These are phyloP conservation scores for Globisporangium radiosum DNA, from an alignment of 352 stramenopile genomes.

Conservation along the genomic window DNA sequence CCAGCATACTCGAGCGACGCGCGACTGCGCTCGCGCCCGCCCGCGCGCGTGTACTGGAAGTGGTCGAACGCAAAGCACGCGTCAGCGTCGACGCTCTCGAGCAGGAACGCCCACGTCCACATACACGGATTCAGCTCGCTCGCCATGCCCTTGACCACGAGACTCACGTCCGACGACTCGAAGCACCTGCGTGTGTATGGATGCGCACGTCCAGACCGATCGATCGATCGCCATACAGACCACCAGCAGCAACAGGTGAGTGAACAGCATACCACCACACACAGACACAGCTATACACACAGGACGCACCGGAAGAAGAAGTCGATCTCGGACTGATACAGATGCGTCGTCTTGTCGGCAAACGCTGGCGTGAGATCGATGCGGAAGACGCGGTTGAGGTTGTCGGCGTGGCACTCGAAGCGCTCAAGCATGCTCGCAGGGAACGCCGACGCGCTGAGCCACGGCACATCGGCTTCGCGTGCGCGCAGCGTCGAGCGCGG, in stretches of 20 bases:
- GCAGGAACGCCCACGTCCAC: constrained; percentile 75
- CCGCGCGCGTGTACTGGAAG: constrained; percentile 56
- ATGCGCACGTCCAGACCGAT: not conserved
- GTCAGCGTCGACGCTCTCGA: constrained; percentile 67
- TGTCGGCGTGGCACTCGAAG: constrained; percentile 47
- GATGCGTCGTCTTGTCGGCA: constrained; percentile 28
- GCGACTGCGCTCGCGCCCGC: constrained; percentile 16
- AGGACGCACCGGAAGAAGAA: constrained; percentile 39
- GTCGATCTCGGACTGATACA: constrained; percentile 60
- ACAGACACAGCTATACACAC: too few relatives aligned
- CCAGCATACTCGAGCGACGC: constrained; percentile 60
- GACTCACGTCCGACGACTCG: constrained; percentile 67
- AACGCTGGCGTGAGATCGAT: constrained; percentile 61
- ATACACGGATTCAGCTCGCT: constrained; percentile 79
- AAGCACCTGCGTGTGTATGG: constrained; percentile 33
- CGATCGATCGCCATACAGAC: too few relatives aligned
- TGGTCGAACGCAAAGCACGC: constrained; percentile 72
- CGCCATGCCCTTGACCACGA: constrained; percentile 75
- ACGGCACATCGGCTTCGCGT: constrained; percentile 38
- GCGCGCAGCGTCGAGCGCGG: not conserved
- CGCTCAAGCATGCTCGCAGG: constrained; percentile 42
- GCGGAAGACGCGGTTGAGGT: constrained; percentile 54
- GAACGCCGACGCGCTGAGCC: constrained; percentile 44
- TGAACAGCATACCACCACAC: too few relatives aligned
- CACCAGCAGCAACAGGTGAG: too few relatives aligned